phyloP scores from a whole-genome alignment of 2,329 filamentous ascomycete genomes.

The Graphilbum ipis-grandicollis region DNA sequence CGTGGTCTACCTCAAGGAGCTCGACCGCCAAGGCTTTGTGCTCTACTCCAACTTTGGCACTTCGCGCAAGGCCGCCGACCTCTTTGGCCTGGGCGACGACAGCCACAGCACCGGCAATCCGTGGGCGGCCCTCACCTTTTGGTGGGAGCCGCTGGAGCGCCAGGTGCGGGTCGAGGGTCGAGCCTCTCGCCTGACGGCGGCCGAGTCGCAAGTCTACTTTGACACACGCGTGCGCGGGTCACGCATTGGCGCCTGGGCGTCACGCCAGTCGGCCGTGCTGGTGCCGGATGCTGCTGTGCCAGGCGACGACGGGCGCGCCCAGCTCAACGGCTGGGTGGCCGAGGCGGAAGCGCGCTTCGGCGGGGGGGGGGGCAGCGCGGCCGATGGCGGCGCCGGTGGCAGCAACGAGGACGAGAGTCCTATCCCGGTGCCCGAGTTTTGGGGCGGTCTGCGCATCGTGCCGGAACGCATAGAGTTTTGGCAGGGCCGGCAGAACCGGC shows the following conservation, averaged over 20 bases:
- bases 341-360: constrained; percentile 64
- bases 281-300: constrained; percentile 19
- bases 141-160: constrained; percentile 72
- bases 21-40: constrained; percentile 69
- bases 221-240: constrained; percentile 60
- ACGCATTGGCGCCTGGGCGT: constrained; percentile 84
- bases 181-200: constrained; percentile 45
- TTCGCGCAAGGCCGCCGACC: constrained; percentile 49
- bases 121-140: constrained; percentile 72
- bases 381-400: constrained; percentile 17
- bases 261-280: constrained; percentile 68
- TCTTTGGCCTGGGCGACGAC: constrained; percentile 21
- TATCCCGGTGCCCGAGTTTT: constrained; percentile 85
- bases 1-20: constrained; percentile 88
- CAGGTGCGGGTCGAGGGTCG: constrained; percentile 81
- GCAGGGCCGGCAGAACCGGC: constrained; percentile 73
- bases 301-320: constrained; percentile 48
- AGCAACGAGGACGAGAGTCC: constrained; percentile 35
- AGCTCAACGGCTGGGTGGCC: constrained; percentile 60
- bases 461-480: constrained; percentile 89
- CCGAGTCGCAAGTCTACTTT: constrained; percentile 57
- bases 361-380: constrained; percentile 46
- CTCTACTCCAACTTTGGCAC: constrained; percentile 89
- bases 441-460: constrained; percentile 77
- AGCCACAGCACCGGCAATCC: constrained; percentile 33